A percentile compares a stretch with the other conserved stretches of the same genome.
phyloP scores from a whole-genome alignment of 2,329 filamentous ascomycete genomes.

The Aspergillus pseudoterreus region DNA sequence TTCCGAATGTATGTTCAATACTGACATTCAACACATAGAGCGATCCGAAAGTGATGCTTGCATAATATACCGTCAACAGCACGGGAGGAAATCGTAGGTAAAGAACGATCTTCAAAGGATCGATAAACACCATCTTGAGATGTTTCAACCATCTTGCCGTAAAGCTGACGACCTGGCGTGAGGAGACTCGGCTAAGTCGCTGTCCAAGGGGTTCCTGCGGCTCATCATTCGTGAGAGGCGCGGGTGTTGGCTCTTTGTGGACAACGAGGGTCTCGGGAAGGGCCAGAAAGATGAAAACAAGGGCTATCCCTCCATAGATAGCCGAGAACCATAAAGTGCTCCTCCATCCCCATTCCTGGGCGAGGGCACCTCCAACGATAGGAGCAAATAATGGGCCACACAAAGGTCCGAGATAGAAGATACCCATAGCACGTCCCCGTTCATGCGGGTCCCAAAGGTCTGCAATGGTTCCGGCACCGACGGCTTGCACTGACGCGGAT shows the following conservation, averaged over 20 bases:
- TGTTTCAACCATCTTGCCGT: constrained; percentile 53
- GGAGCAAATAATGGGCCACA: constrained; percentile 71
- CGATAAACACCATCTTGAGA: constrained; percentile 62
- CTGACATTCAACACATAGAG: constrained; percentile 77
- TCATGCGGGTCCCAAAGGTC: constrained; percentile 74
- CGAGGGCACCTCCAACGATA: constrained; percentile 71
- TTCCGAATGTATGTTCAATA: constrained; percentile 66
- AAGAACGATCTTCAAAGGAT: constrained; percentile 67
- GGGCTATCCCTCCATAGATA: constrained; percentile 58
- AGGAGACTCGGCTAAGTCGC: constrained; percentile 52
- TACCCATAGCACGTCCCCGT: constrained; percentile 73
- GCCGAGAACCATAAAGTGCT: constrained; percentile 74
- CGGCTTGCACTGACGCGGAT: constrained; percentile 75
- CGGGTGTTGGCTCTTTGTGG: constrained; percentile 22
- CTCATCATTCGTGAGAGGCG: constrained; percentile 24
- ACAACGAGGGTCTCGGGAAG: constrained; percentile 42
- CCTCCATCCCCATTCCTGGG: constrained; percentile 67
- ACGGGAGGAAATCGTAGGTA: constrained; percentile 74
- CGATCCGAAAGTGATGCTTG: constrained; percentile 69
- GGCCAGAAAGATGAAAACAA: constrained; percentile 39
- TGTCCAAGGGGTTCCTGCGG: constrained; percentile 22
- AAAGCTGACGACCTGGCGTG: constrained; percentile 58
- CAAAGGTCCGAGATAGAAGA: constrained; percentile 77
- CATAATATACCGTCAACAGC: constrained; percentile 68
- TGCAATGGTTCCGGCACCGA: constrained; percentile 78